Conservation (phyloP, 1,139 yeast genomes). For the Taphrina deformans region DNA sequence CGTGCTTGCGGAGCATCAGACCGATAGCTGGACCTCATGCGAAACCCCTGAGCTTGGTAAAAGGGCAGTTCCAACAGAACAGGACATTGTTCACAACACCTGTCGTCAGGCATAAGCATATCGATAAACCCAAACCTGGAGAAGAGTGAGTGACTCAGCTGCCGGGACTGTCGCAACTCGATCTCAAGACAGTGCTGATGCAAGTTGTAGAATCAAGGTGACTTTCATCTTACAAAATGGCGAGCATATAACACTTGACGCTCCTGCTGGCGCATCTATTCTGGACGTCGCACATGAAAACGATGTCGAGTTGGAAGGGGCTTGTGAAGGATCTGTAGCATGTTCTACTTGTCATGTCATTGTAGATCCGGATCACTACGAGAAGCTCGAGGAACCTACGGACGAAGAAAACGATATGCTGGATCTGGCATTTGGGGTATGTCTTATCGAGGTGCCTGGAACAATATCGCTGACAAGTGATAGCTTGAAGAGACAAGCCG, state of each 20-base stretch:
- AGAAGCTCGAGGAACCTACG: conserved; percentile 86
- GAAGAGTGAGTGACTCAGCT: conserved; percentile 56
- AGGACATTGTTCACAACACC: conserved; percentile 36
- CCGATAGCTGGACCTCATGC: background rate
- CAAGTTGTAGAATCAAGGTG: conserved; percentile 53
- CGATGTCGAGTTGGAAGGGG: conserved; percentile 92
- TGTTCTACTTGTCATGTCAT: conserved; percentile 97
- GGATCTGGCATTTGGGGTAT: conserved; percentile 86
- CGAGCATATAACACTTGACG: conserved; percentile 73
- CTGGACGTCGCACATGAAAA: conserved; percentile 94
- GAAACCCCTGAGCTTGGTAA: background rate
- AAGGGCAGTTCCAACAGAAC: background rate
- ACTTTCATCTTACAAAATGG: conserved; percentile 95
- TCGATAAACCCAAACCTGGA: conserved; percentile 87
- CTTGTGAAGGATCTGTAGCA: conserved; percentile 99
- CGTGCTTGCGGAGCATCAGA: background rate
- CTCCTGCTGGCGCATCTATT: conserved; percentile 86
- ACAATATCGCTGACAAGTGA: conserved; percentile 46
- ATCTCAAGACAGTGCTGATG: background rate
- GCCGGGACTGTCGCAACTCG: background rate
- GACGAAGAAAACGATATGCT: conserved; percentile 99
- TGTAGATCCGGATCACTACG: conserved; percentile 92
- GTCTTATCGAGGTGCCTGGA: conserved; percentile 59
- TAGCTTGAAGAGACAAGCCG: conserved; percentile 55
- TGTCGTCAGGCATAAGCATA: conserved; percentile 66